Evolutionary conservation across 495 filamentous ascomycete species (phyloP).

Genomic region (Penicillium egyptiacum): DNA sequence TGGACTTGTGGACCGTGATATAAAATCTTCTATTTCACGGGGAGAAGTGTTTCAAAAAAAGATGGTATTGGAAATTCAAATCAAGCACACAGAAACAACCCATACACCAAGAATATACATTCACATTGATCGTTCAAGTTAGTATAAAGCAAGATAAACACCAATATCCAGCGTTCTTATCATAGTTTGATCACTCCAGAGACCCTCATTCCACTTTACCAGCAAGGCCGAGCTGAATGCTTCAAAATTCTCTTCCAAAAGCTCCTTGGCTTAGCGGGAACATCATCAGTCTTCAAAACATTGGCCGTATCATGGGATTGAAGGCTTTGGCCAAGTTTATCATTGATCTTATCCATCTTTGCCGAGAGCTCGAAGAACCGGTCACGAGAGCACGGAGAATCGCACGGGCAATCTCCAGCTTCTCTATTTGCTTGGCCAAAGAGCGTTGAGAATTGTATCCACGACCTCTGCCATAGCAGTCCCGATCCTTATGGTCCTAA

Average conservation of each 20-base stretch:
- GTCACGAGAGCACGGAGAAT: not conserved
- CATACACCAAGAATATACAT: not conserved
- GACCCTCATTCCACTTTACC: not conserved
- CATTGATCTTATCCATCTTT: conserved; percentile 5
- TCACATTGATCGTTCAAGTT: no score
- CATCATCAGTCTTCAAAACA: not conserved
- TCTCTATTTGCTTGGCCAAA: no score
- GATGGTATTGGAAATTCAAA: no score
- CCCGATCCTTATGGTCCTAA: not conserved
- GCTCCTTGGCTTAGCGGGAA: not conserved
- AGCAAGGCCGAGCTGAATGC: not conserved
- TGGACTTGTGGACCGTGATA: no score
- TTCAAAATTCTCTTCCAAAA: conserved; percentile 4
- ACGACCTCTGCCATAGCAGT: not conserved
- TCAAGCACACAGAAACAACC: no score
- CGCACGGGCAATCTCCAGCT: no score
- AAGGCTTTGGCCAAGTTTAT: conserved; percentile 7
- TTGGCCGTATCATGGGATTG: conserved; percentile 2
- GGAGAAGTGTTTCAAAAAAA: no score
- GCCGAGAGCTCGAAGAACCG: not conserved
- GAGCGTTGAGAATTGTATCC: no score
- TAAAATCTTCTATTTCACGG: no score
- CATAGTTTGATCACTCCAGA: not conserved
- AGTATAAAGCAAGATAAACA: conserved; percentile 2
- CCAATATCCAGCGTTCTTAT: not conserved